Evolutionary conservation across 2,329 filamentous ascomycete species (phyloP), one percentile per base, ranked within the genome.

Genomic region (Pseudocercospora vitis): DNA sequence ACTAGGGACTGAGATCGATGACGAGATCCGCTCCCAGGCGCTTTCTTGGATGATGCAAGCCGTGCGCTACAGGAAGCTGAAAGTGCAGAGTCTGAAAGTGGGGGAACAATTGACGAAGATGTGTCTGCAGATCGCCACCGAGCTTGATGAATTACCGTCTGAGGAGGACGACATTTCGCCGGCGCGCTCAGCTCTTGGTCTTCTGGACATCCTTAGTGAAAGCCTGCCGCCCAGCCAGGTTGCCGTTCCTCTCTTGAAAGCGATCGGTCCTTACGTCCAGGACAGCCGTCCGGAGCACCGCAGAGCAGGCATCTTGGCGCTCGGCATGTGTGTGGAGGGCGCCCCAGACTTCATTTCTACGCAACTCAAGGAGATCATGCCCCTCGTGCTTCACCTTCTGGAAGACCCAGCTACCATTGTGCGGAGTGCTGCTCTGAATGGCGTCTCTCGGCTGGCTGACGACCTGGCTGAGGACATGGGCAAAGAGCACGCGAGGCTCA

Each of bases 301-400:
- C 56, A 88, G 92, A 73, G 91, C 92, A 50, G 91, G 89, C 73
- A 94, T 97, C 68, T 81, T 97, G 58, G 87, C 92, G 45, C 82
- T 99, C 4, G 92, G 92, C 55, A 95, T 92, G 78, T 92, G 89
- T 64, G 92, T 96, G 49, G 94, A 97, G 78, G 94, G 94, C 64
- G 92, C 94, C 24, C 94, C 94, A 12, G 94, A 99, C 72, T 99
- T 97, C 74, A 91, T 97, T 68, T 90, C 89, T 60, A 96, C 91
- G 16, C 94, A 99, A 74, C 83, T 97, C 58, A 81, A 87, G 67
- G 82, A 87, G 61, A 87, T 97, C 62, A 83, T 97, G 71, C 94
- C 94, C 45, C 80, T 89, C 63, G 85, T 97, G 55, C 80, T 96
- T 53, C 85, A 84, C 66, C 81, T 97, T 7, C 83, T 99, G 32